These are phyloP conservation scores for Gossypium sturtianum DNA, from an alignment of 345 rosid genomes.

Conservation along the genomic window DNA sequence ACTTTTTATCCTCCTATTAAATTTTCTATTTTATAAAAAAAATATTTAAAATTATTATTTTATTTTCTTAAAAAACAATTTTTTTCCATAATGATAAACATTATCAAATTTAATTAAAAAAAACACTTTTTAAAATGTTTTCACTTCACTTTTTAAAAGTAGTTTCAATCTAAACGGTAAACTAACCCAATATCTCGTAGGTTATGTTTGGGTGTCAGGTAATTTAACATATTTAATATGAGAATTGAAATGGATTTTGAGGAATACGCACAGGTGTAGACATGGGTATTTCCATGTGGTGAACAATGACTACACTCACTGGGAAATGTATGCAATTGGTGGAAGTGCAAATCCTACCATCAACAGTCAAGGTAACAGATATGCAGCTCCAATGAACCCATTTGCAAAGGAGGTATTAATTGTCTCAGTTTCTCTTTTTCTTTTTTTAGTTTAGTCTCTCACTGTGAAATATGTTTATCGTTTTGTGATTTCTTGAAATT, in stretches of 20 bases:
- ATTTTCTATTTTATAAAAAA: no score
- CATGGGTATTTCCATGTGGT: constrained; percentile 96
- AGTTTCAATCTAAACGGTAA: no score
- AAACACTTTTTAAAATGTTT: no score
- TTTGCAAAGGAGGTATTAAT: constrained; percentile 75
- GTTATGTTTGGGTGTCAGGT: no score
- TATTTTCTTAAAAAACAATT: no score
- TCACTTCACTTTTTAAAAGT: no score
- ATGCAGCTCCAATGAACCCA: constrained; percentile 64
- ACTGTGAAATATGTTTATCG: neutral
- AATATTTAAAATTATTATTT: no score
- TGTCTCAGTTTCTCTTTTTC: neutral
- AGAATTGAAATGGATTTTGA: neutral
- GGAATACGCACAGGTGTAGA: constrained; percentile 55
- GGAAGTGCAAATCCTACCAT: constrained; percentile 95
- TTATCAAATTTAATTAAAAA: no score
- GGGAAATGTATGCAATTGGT: constrained; percentile 99
- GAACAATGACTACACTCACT: constrained; percentile 95
- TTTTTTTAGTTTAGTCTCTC: neutral
- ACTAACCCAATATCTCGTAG: no score
- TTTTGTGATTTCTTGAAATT: constrained; percentile 4
- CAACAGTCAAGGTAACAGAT: constrained; percentile 95
- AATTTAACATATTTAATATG: no score
- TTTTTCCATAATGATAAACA: no score
- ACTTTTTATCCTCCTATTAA: no score